phyloP scores from a whole-genome alignment of 1,284 basidiomycete species.

The Ceratobasidium sp. region DNA sequence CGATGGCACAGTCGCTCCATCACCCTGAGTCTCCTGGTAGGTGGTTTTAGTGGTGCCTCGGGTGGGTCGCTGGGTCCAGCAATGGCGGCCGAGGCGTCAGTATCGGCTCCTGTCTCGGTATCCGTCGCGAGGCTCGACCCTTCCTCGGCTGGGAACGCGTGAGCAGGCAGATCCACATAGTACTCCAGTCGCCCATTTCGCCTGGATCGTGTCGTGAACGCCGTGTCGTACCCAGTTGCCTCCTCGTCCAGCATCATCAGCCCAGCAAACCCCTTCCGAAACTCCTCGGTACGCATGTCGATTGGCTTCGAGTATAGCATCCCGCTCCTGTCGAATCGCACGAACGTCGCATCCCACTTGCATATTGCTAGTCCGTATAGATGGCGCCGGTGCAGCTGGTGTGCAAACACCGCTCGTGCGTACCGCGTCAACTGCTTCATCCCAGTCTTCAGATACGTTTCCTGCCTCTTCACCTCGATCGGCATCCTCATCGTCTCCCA shows the following conservation, averaged over 20 bases:
- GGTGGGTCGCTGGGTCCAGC: constrained; percentile 6
- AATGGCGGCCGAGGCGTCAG: neutral
- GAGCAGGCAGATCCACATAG: constrained; percentile 19
- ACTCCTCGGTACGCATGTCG: neutral
- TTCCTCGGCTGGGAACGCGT: neutral
- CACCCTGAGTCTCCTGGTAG: constrained; percentile 16
- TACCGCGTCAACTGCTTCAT: constrained; percentile 24
- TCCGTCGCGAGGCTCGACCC: too few species aligned
- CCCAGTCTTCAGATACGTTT: neutral
- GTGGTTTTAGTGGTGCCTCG: too few species aligned
- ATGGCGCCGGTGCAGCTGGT: constrained; percentile 28
- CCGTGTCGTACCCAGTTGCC: constrained; percentile 2
- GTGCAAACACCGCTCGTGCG: constrained; percentile 19
- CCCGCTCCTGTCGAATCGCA: constrained; percentile 19
- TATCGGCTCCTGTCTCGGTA: neutral
- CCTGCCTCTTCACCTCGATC: constrained; percentile 16
- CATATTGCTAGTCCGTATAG: constrained; percentile 16
- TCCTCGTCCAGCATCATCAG: constrained; percentile 5
- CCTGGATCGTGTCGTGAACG: neutral
- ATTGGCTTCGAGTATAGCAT: constrained; percentile 13
- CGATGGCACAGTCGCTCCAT: constrained; percentile 22
- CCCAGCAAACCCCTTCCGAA: constrained; percentile 11
- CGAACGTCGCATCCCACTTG: constrained; percentile 9
- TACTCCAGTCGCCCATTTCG: constrained; percentile 1
- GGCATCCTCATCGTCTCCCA: constrained; percentile 29